Percentiles rank a stretch among this genome's conserved stretches.
phyloP scores from a whole-genome alignment of 148 eudicot species.

The Hydrangea macrophylla region DNA sequence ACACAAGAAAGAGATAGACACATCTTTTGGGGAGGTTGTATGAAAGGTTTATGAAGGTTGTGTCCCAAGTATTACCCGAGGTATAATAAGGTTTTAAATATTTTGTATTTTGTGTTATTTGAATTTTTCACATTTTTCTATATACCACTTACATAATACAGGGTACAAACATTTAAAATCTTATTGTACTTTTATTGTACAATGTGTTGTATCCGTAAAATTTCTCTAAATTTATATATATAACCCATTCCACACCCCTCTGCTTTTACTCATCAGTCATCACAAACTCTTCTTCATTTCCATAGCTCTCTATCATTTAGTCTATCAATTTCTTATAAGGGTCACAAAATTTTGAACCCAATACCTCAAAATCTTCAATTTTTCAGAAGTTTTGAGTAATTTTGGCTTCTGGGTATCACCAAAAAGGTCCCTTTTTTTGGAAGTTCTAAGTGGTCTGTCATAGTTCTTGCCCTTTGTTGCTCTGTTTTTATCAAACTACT shows the following conservation, averaged over 20 bases:
- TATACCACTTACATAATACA: too few species aligned
- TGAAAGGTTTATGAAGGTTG: too few species aligned
- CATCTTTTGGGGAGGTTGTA: too few species aligned
- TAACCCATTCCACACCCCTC: constrained; percentile 22
- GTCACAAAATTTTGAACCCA: constrained; percentile 6
- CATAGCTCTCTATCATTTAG: not conserved
- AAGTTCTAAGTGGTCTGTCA: constrained; percentile 19
- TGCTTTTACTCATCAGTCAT: constrained; percentile 23
- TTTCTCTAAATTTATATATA: constrained; percentile 53
- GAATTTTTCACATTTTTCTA: too few species aligned
- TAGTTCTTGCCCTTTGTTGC: not conserved
- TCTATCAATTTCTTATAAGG: not conserved
- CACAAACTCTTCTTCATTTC: constrained; percentile 13
- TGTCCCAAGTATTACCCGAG: too few species aligned
- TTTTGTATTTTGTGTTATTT: too few species aligned
- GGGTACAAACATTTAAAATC: too few species aligned
- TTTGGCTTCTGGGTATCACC: constrained; percentile 20
- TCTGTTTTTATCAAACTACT: not conserved
- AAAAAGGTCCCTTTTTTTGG: constrained; percentile 23
- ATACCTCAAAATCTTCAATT: not conserved
- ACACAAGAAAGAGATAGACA: too few species aligned
- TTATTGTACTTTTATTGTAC: too few species aligned
- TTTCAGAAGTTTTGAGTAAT: constrained; percentile 8
- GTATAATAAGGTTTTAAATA: too few species aligned
- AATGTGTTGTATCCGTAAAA: too few species aligned